phyloP scores from a whole-genome alignment of 169 alveolate species.

The Eimeria falciformis region DNA sequence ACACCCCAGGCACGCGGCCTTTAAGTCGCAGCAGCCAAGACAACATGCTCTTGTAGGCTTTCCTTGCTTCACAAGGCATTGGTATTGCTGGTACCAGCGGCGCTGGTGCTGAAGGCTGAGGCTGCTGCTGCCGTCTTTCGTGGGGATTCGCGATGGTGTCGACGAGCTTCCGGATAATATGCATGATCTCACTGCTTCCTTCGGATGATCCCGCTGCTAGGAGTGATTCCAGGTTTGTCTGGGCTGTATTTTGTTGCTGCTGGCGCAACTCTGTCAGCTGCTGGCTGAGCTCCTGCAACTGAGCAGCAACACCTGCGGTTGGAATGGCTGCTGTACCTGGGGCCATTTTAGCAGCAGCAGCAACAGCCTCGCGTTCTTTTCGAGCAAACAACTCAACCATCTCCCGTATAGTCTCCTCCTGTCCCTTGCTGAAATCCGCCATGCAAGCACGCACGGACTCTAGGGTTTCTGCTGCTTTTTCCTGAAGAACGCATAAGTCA shows the following conservation, averaged over 20 bases:
- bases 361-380: neutral
- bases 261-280: constrained; percentile 13
- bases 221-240: neutral
- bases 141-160: neutral
- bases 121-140: constrained; percentile 6
- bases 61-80: neutral
- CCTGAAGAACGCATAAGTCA: constrained; percentile 14
- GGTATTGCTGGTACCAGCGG: constrained; percentile 6
- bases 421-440: constrained; percentile 20
- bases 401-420: constrained; percentile 5
- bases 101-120: neutral
- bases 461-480: constrained; percentile 37
- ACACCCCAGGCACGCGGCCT: constrained; percentile 42
- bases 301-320: constrained; percentile 27
- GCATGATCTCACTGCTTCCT: constrained; percentile 11
- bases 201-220: neutral
- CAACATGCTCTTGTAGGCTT: neutral
- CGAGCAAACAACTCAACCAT: neutral
- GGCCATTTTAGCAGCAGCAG: constrained; percentile 15
- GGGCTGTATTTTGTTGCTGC: neutral
- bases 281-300: constrained; percentile 51
- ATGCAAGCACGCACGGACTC: constrained; percentile 4
- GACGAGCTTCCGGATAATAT: constrained; percentile 27
- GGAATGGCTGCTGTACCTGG: neutral
- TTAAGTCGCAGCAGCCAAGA: neutral